Percentiles rank a stretch among this genome's conserved stretches.
phyloP scores from a whole-genome alignment of 169 alveolate genomes.

The Toxoplasma gondii region DNA sequence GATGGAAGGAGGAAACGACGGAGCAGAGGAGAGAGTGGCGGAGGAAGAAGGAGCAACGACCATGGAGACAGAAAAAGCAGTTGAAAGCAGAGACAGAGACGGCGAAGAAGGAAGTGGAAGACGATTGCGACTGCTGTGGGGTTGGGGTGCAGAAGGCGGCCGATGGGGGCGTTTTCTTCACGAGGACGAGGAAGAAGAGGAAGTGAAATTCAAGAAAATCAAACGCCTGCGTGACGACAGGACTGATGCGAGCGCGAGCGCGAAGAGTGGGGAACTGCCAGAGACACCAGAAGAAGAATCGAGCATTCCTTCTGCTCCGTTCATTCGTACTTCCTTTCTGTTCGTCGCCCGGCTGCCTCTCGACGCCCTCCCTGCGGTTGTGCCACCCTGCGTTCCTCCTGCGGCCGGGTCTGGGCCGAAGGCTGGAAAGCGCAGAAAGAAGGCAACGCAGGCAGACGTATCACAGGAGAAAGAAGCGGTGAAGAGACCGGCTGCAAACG shows the following conservation, averaged over 20 bases:
- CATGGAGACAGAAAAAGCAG: not conserved
- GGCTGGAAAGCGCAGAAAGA: not conserved
- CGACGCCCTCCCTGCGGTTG: not conserved
- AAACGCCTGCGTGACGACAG: not conserved
- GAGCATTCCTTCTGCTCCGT: not conserved
- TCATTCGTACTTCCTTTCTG: constrained; percentile 7
- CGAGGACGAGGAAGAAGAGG: not conserved
- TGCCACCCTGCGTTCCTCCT: not conserved
- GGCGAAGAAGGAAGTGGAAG: not conserved
- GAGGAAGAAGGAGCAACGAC: not conserved
- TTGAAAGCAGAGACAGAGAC: not conserved
- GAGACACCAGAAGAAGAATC: not conserved
- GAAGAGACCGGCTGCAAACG: not conserved
- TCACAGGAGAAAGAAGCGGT: not conserved
- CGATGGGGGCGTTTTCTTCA: not conserved
- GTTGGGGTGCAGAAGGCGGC: not conserved
- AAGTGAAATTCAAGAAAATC: not conserved
- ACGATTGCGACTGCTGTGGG: not conserved
- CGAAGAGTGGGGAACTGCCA: not conserved
- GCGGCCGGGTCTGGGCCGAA: not conserved
- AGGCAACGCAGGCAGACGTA: not conserved
- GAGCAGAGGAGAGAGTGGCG: not conserved
- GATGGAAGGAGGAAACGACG: not conserved
- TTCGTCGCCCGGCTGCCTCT: constrained; percentile 7
- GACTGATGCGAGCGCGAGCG: not conserved